Conservation (phyloP, 139 green algal genomes). For the Gonium pectorale region DNA sequence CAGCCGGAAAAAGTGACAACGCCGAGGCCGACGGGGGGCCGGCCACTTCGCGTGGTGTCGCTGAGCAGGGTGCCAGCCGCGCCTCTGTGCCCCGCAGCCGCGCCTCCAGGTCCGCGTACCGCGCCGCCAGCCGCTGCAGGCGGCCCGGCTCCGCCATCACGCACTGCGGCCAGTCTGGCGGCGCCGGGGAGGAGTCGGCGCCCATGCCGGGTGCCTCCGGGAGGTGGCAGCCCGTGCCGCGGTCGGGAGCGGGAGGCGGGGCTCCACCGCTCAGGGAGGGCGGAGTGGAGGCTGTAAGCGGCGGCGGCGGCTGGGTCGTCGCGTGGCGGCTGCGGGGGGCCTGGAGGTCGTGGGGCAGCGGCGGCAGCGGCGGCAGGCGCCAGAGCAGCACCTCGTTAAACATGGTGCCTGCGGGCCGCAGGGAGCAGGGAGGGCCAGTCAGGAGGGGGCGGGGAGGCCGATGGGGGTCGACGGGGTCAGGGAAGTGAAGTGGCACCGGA, state of each 20-base stretch:
- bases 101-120: not conserved
- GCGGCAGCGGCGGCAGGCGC: slow-evolving; percentile 23
- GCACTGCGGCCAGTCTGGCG: not conserved
- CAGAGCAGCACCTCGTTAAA: slow-evolving; percentile 46
- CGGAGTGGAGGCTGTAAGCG: no score
- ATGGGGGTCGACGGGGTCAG: no score
- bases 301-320: not conserved
- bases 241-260: not conserved
- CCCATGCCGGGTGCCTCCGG: no score
- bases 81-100: not conserved
- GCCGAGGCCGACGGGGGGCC: no score
- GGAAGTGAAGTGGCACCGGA: no score
- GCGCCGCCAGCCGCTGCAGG: not conserved
- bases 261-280: no score
- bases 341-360: not conserved
- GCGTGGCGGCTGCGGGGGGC: not conserved
- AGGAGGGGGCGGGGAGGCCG: no score
- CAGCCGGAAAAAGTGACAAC: no score
- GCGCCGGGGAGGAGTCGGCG: not conserved
- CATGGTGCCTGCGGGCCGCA: slow-evolving; percentile 46
- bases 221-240: not conserved
- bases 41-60: no score
- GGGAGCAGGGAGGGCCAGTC: no score
- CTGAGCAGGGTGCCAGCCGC: no score
- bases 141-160: not conserved